These are phyloP conservation scores for Lyophyllum atratum DNA, from an alignment of 768 basidiomycete genomes.

Conservation along the genomic window DNA sequence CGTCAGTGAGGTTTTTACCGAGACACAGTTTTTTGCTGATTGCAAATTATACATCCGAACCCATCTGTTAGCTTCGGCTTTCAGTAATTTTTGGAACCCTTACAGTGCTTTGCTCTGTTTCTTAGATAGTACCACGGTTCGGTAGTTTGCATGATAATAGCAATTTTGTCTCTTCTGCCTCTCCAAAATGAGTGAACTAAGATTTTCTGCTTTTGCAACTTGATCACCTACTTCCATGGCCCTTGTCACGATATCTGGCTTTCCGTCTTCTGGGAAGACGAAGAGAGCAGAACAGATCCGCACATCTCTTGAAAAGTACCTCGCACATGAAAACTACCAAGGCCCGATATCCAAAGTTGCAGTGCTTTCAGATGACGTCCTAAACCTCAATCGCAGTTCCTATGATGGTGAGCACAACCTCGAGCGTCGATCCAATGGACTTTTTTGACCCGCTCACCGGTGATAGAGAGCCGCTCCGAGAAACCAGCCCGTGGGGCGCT, in stretches of 20 bases:
- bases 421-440: background rate
- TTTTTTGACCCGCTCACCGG: background rate
- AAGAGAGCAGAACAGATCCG: conserved; percentile 67
- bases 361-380: conserved; percentile 73
- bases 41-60: conserved; percentile 98
- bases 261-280: conserved; percentile 86
- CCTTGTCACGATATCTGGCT: conserved; percentile 88
- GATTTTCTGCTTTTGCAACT: background rate
- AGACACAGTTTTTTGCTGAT: conserved; percentile 95
- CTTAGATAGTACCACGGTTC: background rate
- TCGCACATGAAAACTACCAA: conserved; percentile 50
- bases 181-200: no score
- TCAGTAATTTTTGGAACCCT: conserved; percentile 86
- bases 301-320: conserved; percentile 50
- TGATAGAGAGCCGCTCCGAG: conserved; percentile 78
- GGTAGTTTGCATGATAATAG: background rate
- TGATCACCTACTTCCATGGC: conserved; percentile 62
- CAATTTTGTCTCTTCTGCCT: background rate
- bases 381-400: conserved; percentile 61
- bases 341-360: conserved; percentile 49
- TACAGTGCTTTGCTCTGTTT: conserved; percentile 20
- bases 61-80: conserved; percentile 86
- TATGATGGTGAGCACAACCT: conserved; percentile 66
- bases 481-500: conserved; percentile 86
- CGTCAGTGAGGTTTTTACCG: conserved; percentile 95